These are phyloP conservation scores for Tylopilus sp. DNA, from an alignment of 1,284 basidiomycete species.

Conservation along the genomic window DNA sequence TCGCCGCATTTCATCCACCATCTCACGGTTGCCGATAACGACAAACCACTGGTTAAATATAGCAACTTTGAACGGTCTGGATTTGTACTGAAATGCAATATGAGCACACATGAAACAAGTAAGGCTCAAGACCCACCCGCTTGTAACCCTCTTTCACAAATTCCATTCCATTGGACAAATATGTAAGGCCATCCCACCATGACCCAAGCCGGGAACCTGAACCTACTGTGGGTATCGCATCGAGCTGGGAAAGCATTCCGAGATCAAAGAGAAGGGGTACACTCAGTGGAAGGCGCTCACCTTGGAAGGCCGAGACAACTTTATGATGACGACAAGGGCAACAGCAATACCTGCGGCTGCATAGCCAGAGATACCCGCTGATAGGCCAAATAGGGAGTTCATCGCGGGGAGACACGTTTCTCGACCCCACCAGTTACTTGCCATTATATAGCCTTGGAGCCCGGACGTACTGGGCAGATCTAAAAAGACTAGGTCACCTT, in stretches of 20 bases:
- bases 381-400: background rate
- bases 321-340: slow-evolving; percentile 1
- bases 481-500: background rate
- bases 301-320: background rate
- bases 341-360: slow-evolving; percentile 1
- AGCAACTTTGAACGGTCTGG: slow-evolving; percentile 54
- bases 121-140: slow-evolving; percentile 17
- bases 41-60: slow-evolving; percentile 52
- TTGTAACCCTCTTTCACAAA: slow-evolving; percentile 35
- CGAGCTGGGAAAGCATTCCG: slow-evolving; percentile 19
- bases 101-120: background rate
- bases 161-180: slow-evolving; percentile 9
- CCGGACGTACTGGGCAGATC: background rate
- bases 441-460: background rate
- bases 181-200: slow-evolving; percentile 24
- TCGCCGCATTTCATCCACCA: slow-evolving; percentile 54
- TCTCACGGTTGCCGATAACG: slow-evolving; percentile 48
- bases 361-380: slow-evolving; percentile 1
- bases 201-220: slow-evolving; percentile 27
- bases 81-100: slow-evolving; percentile 43
- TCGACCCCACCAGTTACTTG: background rate
- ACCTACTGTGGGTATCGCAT: slow-evolving; percentile 35
- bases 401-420: background rate
- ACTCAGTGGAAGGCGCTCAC: background rate
- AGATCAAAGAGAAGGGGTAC: background rate